These are phyloP conservation scores for Metschnikowia reukaufii DNA, from an alignment of 805 yeast genomes.

Conservation along the genomic window DNA sequence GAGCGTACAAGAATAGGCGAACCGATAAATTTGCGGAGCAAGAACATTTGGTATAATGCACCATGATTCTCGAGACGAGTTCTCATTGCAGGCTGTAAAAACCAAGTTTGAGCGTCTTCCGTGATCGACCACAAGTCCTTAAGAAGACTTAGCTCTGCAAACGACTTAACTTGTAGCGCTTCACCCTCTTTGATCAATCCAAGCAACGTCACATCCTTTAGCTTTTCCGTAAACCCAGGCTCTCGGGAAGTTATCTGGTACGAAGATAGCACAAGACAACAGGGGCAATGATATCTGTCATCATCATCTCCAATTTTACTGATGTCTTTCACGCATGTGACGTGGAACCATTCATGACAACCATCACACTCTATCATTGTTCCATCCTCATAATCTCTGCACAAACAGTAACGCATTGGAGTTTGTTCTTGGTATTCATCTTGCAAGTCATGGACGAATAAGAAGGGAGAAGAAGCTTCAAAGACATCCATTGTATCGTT, in stretches of 20 bases:
- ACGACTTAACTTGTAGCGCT: constrained; percentile 8
- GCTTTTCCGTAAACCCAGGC: constrained; percentile 1
- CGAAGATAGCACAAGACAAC: constrained; percentile 10
- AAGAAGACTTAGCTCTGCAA: constrained; percentile 10
- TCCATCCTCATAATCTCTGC: constrained; percentile 59
- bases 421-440: constrained; percentile 4
- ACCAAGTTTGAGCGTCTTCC: constrained; percentile 5
- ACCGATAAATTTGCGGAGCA: constrained; percentile 19
- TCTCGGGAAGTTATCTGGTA: constrained; percentile 2
- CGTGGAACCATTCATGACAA: constrained; percentile 74
- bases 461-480: constrained; percentile 27
- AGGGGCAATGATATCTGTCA: constrained; percentile 20
- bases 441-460: constrained; percentile 12
- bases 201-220: constrained; percentile 1
- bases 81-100: constrained; percentile 5
- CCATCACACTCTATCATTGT: constrained; percentile 69
- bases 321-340: constrained; percentile 44
- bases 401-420: constrained; percentile 50
- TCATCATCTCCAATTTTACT: constrained; percentile 16
- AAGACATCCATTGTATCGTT: constrained; percentile 26
- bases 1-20: constrained; percentile 10
- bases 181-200: constrained; percentile 9
- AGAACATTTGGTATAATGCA: constrained; percentile 12
- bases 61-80: constrained; percentile 1
- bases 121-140: neutral